Base-by-base conservation (phyloP, 495 filamentous ascomycete species). In the Aspergillus wentii region DNA sequence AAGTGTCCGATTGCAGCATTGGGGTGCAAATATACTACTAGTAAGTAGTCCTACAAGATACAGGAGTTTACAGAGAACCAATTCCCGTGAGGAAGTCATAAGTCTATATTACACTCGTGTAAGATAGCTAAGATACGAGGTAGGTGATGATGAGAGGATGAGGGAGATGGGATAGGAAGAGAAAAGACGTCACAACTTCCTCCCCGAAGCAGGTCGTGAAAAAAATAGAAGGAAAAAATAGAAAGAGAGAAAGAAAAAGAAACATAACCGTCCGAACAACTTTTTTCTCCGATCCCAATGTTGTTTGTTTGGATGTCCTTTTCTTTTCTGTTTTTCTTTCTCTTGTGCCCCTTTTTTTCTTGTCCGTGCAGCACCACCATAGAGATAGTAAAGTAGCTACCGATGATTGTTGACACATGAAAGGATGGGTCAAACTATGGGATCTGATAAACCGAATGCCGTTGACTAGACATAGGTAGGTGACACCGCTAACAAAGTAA, bases 401-500 rank as follows among this genome's bases (percentile, higher is more conserved):
- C 26, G 26, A 29, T n/a, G 26, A 29, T 29, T 29, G 10, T 29
- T 29, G 26, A 6, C 26, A 13, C 26, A 29, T 5, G 30, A 22
- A 10, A 28, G 49, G 38, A 42, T 40, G 37, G 26, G 26, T 44
- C 29, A 19, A 38, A 42, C 34, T 43, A 44, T 53, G 49, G 38
- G 33, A 43, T 31, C 40, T 40, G 39, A 43, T 46, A 48, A 54
- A 48, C 46, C 41, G 45, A 54, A 60, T 56, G 51, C 59, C 53
- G 52, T 62, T 61, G 52, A 59, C 57, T 59, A 56, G 49, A 59
- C 48, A 61, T 52, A 51, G 45, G 44, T 46, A 56, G 55, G 54
- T 54, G 54, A 56, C 49, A 57, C 55, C 54, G 54, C 59, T 57
- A 64, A 62, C 46, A 50, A 61, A 60, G 46, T n/a, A 61, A 66